Conservation (phyloP, 2,329 filamentous ascomycete species). For the Aspergillus ustus region DNA sequence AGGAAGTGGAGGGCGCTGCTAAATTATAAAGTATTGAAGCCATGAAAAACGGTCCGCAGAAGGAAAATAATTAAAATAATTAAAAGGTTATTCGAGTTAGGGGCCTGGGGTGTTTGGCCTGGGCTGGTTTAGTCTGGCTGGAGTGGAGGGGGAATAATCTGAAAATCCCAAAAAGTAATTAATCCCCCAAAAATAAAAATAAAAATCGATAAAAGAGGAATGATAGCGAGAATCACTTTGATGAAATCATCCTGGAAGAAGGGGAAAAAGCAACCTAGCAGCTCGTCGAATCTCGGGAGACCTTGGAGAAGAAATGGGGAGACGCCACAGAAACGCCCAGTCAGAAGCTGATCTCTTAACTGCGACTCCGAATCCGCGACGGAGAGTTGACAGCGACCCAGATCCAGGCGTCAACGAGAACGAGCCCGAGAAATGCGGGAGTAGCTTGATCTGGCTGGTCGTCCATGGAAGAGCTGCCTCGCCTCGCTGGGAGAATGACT, state of each 20-base stretch:
- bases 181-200: conserved; percentile 3
- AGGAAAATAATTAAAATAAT: background rate
- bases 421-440: conserved; percentile 13
- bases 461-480: background rate
- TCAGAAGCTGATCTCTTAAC: background rate
- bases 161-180: conserved; percentile 1
- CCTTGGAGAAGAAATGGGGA: conserved; percentile 12
- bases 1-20: background rate
- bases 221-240: conserved; percentile 8
- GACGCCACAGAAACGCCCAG: conserved; percentile 15
- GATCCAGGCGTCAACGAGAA: background rate
- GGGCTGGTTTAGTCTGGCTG: background rate
- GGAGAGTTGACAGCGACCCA: background rate
- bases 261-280: conserved; percentile 13
- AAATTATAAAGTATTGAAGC: conserved; percentile 3
- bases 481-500: background rate
- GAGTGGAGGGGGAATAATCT: conserved; percentile 3
- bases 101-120: background rate
- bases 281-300: conserved; percentile 11
- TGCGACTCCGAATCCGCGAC: background rate
- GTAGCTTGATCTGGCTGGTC: background rate
- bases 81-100: conserved; percentile 6
- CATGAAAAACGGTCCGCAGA: background rate
- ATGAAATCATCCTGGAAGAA: conserved; percentile 8
- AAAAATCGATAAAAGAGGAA: conserved; percentile 7